phyloP scores from a whole-genome alignment of 2,329 filamentous ascomycete genomes.

The Parascedosporium putredinis region DNA sequence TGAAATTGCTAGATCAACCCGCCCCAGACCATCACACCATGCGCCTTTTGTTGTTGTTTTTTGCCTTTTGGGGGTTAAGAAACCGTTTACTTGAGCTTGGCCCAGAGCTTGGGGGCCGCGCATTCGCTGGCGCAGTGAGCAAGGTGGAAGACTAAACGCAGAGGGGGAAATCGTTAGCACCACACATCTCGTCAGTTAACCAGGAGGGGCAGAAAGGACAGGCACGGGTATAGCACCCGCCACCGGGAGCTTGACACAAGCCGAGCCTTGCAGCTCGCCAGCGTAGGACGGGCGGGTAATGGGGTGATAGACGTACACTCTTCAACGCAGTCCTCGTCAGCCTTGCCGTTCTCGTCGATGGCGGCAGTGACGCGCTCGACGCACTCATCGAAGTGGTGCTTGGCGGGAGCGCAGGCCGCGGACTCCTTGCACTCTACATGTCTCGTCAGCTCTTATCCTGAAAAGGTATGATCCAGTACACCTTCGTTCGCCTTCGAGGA shows the following conservation, averaged over 20 bases:
- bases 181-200: too few species aligned
- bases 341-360: constrained; percentile 56
- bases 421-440: constrained; percentile 78
- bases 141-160: constrained; percentile 95
- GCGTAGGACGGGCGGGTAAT: too few species aligned
- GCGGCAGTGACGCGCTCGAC: constrained; percentile 75
- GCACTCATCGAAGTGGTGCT: constrained; percentile 98
- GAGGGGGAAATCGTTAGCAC: constrained; percentile 5
- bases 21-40: too few species aligned
- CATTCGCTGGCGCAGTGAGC: constrained; percentile 89
- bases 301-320: constrained; percentile 67
- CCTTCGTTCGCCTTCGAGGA: too few species aligned
- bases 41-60: background rate
- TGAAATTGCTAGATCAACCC: too few species aligned
- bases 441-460: background rate
- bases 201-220: too few species aligned
- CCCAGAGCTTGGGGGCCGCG: constrained; percentile 93
- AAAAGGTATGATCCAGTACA: too few species aligned
- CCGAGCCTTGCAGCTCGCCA: too few species aligned
- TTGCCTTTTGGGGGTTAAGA: too few species aligned
- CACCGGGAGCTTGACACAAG: too few species aligned
- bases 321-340: constrained; percentile 94
- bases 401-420: constrained; percentile 70
- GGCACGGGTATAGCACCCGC: too few species aligned
- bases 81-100: constrained; percentile 71